phyloP scores from a whole-genome alignment of 2,329 filamentous ascomycete species.

The Xylaria hypoxylon region DNA sequence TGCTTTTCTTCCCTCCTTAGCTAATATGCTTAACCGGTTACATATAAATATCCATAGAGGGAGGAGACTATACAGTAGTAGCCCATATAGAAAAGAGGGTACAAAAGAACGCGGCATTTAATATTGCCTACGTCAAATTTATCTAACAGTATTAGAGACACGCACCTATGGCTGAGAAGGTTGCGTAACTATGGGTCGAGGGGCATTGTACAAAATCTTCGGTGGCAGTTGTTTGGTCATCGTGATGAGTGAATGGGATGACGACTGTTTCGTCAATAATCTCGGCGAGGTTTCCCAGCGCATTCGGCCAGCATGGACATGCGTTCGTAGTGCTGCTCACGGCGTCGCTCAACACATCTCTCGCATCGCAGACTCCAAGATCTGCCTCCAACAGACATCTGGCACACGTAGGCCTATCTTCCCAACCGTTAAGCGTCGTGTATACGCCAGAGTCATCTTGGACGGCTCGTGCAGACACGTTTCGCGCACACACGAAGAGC shows the following conservation, averaged over 20 bases:
- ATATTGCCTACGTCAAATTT: slow-evolving; percentile 5
- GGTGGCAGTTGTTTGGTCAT: slow-evolving; percentile 8
- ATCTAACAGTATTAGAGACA: slow-evolving; percentile 11
- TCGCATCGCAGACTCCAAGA: neutral
- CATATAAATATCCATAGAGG: neutral
- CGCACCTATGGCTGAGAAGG: slow-evolving; percentile 13
- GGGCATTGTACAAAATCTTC: slow-evolving; percentile 2
- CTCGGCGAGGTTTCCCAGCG: neutral
- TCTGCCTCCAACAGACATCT: neutral
- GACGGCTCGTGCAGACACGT: neutral
- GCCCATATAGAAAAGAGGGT: neutral
- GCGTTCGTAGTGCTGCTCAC: slow-evolving; percentile 7
- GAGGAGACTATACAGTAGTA: neutral
- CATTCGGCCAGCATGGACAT: slow-evolving; percentile 1
- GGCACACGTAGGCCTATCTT: neutral
- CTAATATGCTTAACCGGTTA: neutral
- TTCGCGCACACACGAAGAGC: neutral
- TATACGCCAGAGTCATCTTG: slow-evolving; percentile 11
- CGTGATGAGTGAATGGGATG: slow-evolving; percentile 1
- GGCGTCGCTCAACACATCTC: neutral
- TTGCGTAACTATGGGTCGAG: slow-evolving; percentile 5
- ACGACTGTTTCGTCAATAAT: slow-evolving; percentile 3
- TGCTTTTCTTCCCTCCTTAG: neutral
- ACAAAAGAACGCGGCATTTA: neutral
- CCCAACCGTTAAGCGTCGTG: slow-evolving; percentile 6